phyloP scores from a whole-genome alignment of 306 rosid species.

The Potentilla sterilis region DNA sequence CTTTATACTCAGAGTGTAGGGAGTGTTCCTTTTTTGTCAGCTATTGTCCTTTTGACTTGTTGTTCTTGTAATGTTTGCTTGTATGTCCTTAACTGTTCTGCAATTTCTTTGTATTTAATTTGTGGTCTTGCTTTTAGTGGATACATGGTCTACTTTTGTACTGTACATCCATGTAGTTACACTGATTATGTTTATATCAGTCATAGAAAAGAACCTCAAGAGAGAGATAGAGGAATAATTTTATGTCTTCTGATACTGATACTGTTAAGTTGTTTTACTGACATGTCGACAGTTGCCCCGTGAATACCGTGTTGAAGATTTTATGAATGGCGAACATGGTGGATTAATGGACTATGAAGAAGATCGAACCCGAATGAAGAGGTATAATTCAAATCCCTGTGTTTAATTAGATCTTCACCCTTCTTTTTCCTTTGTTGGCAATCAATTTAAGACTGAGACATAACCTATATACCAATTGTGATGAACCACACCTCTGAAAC shows the following conservation, averaged over 20 bases:
- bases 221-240: not conserved
- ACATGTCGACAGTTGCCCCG: constrained; percentile 5
- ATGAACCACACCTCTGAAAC: not conserved
- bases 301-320: constrained; percentile 18
- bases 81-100: not conserved
- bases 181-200: not conserved
- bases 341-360: constrained; percentile 27
- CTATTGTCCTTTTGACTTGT: not conserved
- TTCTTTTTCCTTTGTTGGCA: not conserved
- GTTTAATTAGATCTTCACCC: not conserved
- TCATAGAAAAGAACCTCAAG: no score
- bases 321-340: constrained; percentile 12
- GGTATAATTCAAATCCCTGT: not conserved
- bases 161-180: not conserved
- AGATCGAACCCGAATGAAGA: constrained; percentile 20
- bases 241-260: constrained; percentile 1
- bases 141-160: not conserved
- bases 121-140: not conserved
- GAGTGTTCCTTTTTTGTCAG: not conserved
- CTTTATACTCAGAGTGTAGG: not conserved
- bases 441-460: not conserved
- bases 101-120: not conserved
- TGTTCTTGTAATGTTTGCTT: not conserved
- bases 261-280: not conserved
- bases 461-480: not conserved